Conservation (phyloP, 2,329 filamentous ascomycete genomes). For the Aspergillus awamori region DNA sequence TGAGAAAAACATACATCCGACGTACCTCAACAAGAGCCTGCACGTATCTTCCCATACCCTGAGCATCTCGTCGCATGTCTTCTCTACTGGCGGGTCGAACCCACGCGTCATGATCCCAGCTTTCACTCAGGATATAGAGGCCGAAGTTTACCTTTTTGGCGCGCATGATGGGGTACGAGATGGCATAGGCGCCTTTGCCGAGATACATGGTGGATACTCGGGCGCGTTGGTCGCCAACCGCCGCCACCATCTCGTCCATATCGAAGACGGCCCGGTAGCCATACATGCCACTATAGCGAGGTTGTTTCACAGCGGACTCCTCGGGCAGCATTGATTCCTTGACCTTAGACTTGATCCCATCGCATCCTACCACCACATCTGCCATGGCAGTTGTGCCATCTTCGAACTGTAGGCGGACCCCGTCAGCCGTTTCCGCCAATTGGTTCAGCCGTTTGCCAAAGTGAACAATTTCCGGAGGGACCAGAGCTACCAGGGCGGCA, state of each 20-base stretch:
- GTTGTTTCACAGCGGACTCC: constrained; percentile 12
- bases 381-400: constrained; percentile 34
- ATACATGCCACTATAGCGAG: constrained; percentile 39
- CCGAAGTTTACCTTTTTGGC: constrained; percentile 39
- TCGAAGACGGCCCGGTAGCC: constrained; percentile 39
- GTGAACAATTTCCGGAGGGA: constrained; percentile 33
- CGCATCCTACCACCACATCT: constrained; percentile 41
- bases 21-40: constrained; percentile 32
- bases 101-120: constrained; percentile 37
- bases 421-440: constrained; percentile 20
- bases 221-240: constrained; percentile 37
- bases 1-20: not conserved
- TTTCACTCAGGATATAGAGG: constrained; percentile 30
- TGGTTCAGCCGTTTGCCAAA: constrained; percentile 38
- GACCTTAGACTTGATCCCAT: constrained; percentile 39
- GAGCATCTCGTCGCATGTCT: constrained; percentile 33
- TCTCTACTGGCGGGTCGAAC: constrained; percentile 32
- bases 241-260: constrained; percentile 36
- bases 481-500: constrained; percentile 33
- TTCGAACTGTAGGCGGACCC: constrained; percentile 30
- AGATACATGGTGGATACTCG: constrained; percentile 36
- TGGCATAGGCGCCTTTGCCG: constrained; percentile 33
- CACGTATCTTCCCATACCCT: constrained; percentile 33
- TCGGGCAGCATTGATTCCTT: constrained; percentile 32
- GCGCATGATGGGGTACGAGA: constrained; percentile 40